These are phyloP conservation scores for Pachyrhizus erosus DNA, from an alignment of 306 rosid genomes.

Conservation along the genomic window DNA sequence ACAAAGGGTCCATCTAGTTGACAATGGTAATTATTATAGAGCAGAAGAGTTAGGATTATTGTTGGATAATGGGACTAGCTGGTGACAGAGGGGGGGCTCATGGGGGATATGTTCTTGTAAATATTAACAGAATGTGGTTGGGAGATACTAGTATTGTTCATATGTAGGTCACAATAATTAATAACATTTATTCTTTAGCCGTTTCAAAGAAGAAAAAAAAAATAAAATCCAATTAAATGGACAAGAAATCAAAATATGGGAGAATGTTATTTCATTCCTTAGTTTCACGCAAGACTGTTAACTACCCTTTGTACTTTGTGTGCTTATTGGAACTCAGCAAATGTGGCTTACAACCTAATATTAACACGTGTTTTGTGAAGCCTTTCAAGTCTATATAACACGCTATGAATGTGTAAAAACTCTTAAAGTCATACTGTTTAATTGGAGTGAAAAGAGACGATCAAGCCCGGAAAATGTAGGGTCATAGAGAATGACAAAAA, in stretches of 20 bases:
- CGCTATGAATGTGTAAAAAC: neutral
- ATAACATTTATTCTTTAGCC: neutral
- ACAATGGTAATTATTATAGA: neutral
- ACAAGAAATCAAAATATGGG: neutral
- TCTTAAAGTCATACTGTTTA: neutral
- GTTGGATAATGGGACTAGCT: neutral
- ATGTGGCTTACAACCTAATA: neutral
- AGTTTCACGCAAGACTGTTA: neutral
- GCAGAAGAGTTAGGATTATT: neutral
- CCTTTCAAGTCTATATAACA: neutral
- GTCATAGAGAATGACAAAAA: neutral
- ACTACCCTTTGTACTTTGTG: neutral
- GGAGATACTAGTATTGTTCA: neutral
- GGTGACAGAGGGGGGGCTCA: neutral
- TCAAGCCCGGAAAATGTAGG: neutral
- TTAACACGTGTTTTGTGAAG: neutral
- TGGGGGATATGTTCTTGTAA: neutral
- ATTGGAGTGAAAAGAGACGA: neutral
- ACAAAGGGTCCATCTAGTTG: neutral
- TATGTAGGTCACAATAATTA: neutral
- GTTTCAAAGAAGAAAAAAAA: neutral
- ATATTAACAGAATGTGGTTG: neutral
- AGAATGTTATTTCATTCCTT: neutral
- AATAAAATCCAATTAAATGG: neutral
- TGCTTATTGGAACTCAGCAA: neutral